Conservation (phyloP, 208 protist species). For the Trypanosoma conorhini region DNA sequence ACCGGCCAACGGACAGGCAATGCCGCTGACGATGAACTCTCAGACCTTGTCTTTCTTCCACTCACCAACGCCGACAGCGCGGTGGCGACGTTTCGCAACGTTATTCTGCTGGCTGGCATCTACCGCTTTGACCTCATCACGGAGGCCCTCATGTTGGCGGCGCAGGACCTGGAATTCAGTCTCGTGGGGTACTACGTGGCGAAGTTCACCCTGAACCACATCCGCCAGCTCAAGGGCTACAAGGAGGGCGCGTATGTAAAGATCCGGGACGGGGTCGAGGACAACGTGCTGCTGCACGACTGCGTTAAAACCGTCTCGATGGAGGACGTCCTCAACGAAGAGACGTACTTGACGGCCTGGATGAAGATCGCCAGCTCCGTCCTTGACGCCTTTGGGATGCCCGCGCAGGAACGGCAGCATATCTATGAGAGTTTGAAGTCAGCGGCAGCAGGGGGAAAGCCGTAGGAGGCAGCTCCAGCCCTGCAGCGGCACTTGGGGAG, state of each 20-base stretch:
- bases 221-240: slow-evolving; percentile 88
- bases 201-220: slow-evolving; percentile 91
- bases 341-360: slow-evolving; percentile 46
- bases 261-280: slow-evolving; percentile 85
- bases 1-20: not conserved
- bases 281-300: slow-evolving; percentile 87
- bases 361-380: slow-evolving; percentile 78
- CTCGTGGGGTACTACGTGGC: slow-evolving; percentile 92
- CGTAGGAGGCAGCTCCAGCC: not conserved
- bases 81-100: slow-evolving; percentile 80
- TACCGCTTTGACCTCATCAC: slow-evolving; percentile 87
- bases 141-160: slow-evolving; percentile 64
- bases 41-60: slow-evolving; percentile 67
- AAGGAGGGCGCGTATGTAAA: slow-evolving; percentile 91
- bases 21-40: slow-evolving; percentile 5
- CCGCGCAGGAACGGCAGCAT: slow-evolving; percentile 42
- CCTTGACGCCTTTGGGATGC: slow-evolving; percentile 83
- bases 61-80: slow-evolving; percentile 72
- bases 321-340: slow-evolving; percentile 60
- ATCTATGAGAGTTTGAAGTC: slow-evolving; percentile 55
- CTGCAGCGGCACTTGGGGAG: not conserved
- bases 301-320: slow-evolving; percentile 74
- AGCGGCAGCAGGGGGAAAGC: not conserved
- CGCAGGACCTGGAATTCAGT: slow-evolving; percentile 85
- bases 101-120: slow-evolving; percentile 81